phyloP scores from a whole-genome alignment of 108 stramenopile genomes.

The Cyclotella choctawhatcheeana region DNA sequence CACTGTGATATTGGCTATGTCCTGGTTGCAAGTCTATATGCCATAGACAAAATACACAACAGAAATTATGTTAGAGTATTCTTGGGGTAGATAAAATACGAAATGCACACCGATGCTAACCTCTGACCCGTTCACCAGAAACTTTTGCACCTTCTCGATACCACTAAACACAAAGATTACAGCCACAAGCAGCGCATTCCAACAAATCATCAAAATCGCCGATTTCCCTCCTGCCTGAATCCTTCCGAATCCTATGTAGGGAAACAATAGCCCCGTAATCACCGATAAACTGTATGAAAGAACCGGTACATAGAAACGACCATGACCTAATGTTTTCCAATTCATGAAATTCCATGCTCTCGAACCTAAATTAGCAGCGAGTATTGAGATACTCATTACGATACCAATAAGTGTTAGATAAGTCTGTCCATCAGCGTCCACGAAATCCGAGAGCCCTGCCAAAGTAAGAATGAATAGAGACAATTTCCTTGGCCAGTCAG shows the following conservation, averaged over 20 bases:
- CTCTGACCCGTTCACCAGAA: conserved; percentile 59
- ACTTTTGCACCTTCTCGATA: conserved; percentile 61
- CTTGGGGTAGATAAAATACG: too few species aligned
- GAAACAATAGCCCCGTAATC: conserved; percentile 59
- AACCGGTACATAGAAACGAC: conserved; percentile 33
- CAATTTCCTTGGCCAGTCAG: conserved; percentile 68
- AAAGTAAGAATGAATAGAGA: conserved; percentile 48
- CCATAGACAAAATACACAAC: too few species aligned
- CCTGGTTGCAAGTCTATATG: conserved; percentile 60
- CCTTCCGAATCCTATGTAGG: conserved; percentile 62
- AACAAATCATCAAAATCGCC: conserved; percentile 61
- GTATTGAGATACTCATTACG: conserved; percentile 44
- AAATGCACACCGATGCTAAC: too few species aligned
- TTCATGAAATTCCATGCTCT: conserved; percentile 71
- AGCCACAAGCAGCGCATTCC: conserved; percentile 57
- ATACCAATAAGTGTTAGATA: conserved; percentile 59
- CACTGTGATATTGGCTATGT: conserved; percentile 55
- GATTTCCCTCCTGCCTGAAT: conserved; percentile 71
- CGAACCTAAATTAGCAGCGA: conserved; percentile 74
- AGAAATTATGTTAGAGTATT: too few species aligned
- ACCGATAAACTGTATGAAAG: conserved; percentile 55
- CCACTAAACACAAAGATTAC: conserved; percentile 63
- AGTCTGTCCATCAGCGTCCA: conserved; percentile 33
- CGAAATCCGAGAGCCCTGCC: conserved; percentile 33
- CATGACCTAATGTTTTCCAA: conserved; percentile 56